Evolutionary conservation across 2,329 filamentous ascomycete species (phyloP), one percentile per base, ranked within the genome.

Genomic region (Hypoxylon sp.): DNA sequence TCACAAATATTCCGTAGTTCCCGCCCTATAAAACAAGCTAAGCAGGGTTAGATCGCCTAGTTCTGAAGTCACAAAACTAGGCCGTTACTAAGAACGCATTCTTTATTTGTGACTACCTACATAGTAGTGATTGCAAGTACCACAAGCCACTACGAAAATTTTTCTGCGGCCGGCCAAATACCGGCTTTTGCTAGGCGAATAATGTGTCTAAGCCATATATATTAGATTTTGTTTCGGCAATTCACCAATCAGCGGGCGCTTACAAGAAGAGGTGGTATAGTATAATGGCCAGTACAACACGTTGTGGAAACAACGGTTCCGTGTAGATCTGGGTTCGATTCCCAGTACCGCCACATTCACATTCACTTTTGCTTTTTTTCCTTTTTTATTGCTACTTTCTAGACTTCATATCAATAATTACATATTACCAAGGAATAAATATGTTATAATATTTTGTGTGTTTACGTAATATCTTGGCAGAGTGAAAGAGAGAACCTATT

Each of bases 261-360:
- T 21, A 43, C 17, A 4, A 38, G 23, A 4, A 38, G 23, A 58
- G 55, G 55, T 58, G 55, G 55, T 58, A 58, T 58, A 58, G 55
- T 58, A 58, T 58, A 58, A 49, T 58, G 55, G 55, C 41, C 43
- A 58, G 55, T 58, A 58, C 55, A 58, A 58, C 55, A 58, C 55
- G 55, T 58, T 58, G 55, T 58, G 55, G 55, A 49, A 36, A 49
- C 55, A 57, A 46, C 38, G 46, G 41, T 58, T 48, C 55, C 55
- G 55, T 58, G 55, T 58, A 58, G 55, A 58, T 49, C 55, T 58
- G 55, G 55, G 55, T 58, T 58, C 55, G 55, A 58, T 58, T 58
- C 55, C 55, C 55, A 58, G 55, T 58, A 58, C 55, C 55, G 55
- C 55, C 55, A 58, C 21, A 30, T 30, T 34, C 55, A 58, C 21